Conservation (phyloP, 345 rosid genomes). For the Cardamine occulta region DNA sequence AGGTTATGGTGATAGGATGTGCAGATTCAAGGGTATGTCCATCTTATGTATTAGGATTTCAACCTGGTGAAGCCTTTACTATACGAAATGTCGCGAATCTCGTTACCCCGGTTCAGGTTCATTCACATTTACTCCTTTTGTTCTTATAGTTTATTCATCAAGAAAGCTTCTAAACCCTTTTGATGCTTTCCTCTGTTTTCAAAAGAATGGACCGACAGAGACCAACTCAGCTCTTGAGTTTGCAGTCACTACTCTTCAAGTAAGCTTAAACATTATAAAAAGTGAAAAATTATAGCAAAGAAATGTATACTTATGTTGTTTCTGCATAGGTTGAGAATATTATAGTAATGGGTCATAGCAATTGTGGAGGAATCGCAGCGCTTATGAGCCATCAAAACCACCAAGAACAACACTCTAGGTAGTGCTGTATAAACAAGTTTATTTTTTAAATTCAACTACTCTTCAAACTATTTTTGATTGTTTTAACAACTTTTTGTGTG, state of each 20-base stretch:
- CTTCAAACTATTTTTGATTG: neutral
- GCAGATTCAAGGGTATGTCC: constrained; percentile 97
- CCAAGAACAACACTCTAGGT: constrained; percentile 67
- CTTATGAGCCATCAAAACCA: constrained; percentile 79
- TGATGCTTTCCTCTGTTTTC: constrained; percentile 1
- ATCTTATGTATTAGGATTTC: constrained; percentile 80
- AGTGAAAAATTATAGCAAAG: constrained; percentile 11
- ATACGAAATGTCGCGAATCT: constrained; percentile 93
- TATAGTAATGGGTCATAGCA: constrained; percentile 82
- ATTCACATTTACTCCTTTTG: neutral
- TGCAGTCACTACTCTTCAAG: constrained; percentile 77
- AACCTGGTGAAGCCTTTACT: constrained; percentile 93
- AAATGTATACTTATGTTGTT: constrained; percentile 3
- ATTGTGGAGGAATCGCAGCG: constrained; percentile 87
- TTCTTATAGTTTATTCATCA: neutral
- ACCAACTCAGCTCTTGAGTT: constrained; percentile 95
- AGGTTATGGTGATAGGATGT: constrained; percentile 97
- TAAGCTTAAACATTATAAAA: constrained; percentile 40
- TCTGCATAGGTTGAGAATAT: constrained; percentile 76
- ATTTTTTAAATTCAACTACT: neutral
- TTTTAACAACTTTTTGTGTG: neutral
- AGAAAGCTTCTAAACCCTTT: constrained; percentile 7
- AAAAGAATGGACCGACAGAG: constrained; percentile 86
- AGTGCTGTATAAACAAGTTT: neutral
- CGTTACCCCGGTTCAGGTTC: constrained; percentile 79